These are phyloP conservation scores for Debaryomyces nepalensis DNA, from an alignment of 1,139 yeast genomes.

Conservation along the genomic window DNA sequence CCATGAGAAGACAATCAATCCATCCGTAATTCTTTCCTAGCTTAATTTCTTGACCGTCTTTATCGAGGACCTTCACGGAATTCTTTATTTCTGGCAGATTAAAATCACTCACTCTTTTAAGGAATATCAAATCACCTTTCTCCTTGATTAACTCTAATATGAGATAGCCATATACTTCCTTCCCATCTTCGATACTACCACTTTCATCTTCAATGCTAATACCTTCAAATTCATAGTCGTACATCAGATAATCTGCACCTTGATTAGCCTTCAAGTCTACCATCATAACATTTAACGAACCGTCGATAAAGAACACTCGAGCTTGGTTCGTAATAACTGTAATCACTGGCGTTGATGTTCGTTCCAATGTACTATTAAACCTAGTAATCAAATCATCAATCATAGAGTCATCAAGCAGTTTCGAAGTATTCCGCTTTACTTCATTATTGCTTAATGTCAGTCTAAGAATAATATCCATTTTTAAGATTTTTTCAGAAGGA, in stretches of 20 bases:
- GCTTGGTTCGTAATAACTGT: constrained; percentile 56
- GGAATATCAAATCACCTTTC: constrained; percentile 61
- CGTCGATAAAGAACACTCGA: constrained; percentile 48
- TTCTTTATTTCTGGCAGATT: constrained; percentile 31
- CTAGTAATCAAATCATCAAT: constrained; percentile 49
- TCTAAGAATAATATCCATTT: constrained; percentile 45
- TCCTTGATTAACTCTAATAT: constrained; percentile 64
- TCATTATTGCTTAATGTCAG: constrained; percentile 38
- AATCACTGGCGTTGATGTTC: constrained; percentile 42
- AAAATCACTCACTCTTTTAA: constrained; percentile 43
- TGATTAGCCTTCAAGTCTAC: constrained; percentile 55
- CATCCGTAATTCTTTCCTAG: constrained; percentile 47
- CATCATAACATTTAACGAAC: constrained; percentile 42
- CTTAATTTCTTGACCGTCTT: constrained; percentile 36
- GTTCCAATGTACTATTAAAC: constrained; percentile 39
- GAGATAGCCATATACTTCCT: constrained; percentile 58
- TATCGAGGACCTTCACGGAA: constrained; percentile 44
- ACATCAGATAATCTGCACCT: constrained; percentile 71
- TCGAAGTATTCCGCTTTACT: constrained; percentile 26
- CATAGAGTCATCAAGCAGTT: constrained; percentile 38
- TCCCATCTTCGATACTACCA: constrained; percentile 26
- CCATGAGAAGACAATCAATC: constrained; percentile 52
- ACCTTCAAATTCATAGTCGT: constrained; percentile 70
- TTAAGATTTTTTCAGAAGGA: constrained; percentile 46
- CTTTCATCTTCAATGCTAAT: constrained; percentile 48